Conservation (phyloP, 352 stramenopile species). For the Pythium rhizo-oryzae region DNA sequence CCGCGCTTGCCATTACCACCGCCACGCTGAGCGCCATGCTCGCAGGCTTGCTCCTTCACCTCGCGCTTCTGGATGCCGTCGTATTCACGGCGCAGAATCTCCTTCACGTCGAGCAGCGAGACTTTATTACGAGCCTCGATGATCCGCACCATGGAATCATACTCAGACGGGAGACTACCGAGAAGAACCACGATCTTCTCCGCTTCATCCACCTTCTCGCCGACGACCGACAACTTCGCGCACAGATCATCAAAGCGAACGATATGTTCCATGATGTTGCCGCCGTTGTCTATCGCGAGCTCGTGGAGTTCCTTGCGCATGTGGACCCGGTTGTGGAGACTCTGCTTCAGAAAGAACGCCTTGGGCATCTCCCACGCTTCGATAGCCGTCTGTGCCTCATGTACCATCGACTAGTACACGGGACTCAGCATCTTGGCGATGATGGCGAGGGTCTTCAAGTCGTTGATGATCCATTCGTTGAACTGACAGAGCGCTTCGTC, state of each 20-base stretch:
- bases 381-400: not conserved
- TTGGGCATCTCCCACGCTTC: constrained; percentile 8
- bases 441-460: constrained; percentile 1
- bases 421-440: constrained; percentile 5
- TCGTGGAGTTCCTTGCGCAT: constrained; percentile 7
- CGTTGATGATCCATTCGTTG: constrained; percentile 2
- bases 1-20: not conserved
- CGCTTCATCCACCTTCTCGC: not conserved
- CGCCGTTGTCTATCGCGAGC: constrained; percentile 1
- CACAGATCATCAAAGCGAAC: constrained; percentile 10
- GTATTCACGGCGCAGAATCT: not conserved
- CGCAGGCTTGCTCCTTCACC: not conserved
- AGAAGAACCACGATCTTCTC: constrained; percentile 10
- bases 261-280: constrained; percentile 11
- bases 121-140: not conserved
- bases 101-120: not conserved
- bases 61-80: constrained; percentile 1
- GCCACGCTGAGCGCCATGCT: not conserved
- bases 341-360: constrained; percentile 17
- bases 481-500: not conserved
- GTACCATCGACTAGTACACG: constrained; percentile 8
- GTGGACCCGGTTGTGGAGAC: constrained; percentile 14
- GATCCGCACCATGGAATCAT: constrained; percentile 3
- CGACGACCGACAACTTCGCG: not conserved
- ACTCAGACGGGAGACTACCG: constrained; percentile 4